Percentiles rank a stretch among this genome's conserved stretches.
phyloP scores from a whole-genome alignment of 768 basidiomycete species.

The Russula dissimulans region DNA sequence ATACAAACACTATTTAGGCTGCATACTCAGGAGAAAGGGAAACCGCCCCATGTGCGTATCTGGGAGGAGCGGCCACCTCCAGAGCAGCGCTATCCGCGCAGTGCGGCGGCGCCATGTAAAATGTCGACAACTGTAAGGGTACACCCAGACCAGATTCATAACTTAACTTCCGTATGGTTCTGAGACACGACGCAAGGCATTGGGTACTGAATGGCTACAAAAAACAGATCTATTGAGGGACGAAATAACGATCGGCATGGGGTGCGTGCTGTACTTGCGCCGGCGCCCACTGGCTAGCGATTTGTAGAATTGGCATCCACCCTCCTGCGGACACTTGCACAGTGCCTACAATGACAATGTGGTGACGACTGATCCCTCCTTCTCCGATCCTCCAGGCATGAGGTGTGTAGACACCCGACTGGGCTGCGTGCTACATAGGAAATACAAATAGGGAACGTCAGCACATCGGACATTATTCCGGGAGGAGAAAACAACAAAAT shows the following conservation, averaged over 20 bases:
- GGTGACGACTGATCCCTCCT: background rate
- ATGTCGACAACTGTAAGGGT: too few relatives aligned
- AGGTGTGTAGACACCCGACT: background rate
- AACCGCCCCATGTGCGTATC: too few relatives aligned
- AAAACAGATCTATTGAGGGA: background rate
- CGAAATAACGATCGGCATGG: too few relatives aligned
- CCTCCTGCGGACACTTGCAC: conserved; percentile 13
- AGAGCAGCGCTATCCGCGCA: too few relatives aligned
- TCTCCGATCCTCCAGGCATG: background rate
- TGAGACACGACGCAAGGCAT: background rate
- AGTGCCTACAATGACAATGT: conserved; percentile 10
- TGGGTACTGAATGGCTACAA: background rate
- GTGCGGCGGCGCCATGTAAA: too few relatives aligned
- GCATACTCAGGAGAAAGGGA: too few relatives aligned
- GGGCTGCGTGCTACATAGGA: background rate
- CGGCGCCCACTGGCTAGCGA: background rate
- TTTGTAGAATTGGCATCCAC: conserved; percentile 15
- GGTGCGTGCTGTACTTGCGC: too few relatives aligned
- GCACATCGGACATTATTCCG: background rate
- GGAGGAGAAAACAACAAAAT: background rate
- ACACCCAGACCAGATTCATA: background rate
- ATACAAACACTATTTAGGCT: too few relatives aligned
- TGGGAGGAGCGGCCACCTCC: too few relatives aligned
- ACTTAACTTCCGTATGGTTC: background rate
- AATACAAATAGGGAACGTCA: too few relatives aligned